Evolutionary conservation across 2,329 filamentous ascomycete genomes (phyloP).

Genomic region (Apiospora phragmitis): DNA sequence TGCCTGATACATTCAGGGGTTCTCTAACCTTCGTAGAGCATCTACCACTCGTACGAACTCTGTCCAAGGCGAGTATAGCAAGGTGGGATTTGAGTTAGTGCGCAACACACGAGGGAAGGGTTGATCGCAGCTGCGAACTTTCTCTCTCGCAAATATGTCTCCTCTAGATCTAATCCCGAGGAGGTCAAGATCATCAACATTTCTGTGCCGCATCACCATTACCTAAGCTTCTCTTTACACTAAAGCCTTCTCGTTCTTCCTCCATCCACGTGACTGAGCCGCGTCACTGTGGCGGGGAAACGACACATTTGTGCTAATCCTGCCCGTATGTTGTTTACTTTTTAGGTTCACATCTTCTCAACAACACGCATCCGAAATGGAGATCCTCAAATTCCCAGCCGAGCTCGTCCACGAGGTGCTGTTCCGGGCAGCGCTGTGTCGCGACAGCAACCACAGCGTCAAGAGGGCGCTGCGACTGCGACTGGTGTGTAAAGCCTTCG

Average conservation of each 20-base stretch:
- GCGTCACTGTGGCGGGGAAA: neutral
- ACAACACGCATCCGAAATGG: neutral
- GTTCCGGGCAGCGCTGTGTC: neutral
- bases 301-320: too few species aligned
- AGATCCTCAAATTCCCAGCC: neutral
- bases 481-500: neutral
- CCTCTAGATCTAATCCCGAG: neutral
- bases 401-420: neutral
- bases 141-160: neutral
- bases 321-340: too few species aligned
- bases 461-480: neutral
- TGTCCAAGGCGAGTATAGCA: neutral
- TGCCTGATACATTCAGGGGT: too few species aligned
- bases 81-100: neutral
- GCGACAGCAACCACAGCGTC: neutral
- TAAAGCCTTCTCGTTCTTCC: too few species aligned
- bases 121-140: neutral
- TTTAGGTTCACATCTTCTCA: too few species aligned
- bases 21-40: neutral
- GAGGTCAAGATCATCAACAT: neutral
- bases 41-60: neutral
- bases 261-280: neutral
- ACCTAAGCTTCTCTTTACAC: too few species aligned
- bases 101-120: too few species aligned
- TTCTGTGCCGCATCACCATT: neutral